These are phyloP conservation scores for Barbatosphaeria neglecta DNA, from an alignment of 495 filamentous ascomycete genomes.

Conservation along the genomic window DNA sequence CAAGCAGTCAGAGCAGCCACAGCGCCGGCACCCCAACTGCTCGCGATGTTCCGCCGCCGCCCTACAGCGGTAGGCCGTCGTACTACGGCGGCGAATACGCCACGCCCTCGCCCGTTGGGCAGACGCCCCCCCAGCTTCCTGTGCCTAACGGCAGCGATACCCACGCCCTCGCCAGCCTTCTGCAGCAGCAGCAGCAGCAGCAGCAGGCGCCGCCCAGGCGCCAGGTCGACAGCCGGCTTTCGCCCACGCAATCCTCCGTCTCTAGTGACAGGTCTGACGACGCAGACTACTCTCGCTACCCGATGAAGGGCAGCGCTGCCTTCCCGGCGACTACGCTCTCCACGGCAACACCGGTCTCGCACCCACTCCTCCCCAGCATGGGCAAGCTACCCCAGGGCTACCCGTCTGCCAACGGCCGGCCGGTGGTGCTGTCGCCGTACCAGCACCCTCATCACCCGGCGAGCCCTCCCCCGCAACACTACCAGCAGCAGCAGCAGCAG, in stretches of 20 bases:
- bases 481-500: not conserved
- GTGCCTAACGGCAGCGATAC: constrained; percentile 18
- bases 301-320: constrained; percentile 10
- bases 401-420: constrained; percentile 2
- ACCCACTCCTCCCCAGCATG: constrained; percentile 7
- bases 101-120: constrained; percentile 23
- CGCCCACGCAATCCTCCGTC: constrained; percentile 21
- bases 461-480: constrained; percentile 5
- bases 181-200: no score
- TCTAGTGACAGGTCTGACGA: constrained; percentile 27
- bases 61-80: not conserved
- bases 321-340: constrained; percentile 10
- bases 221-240: constrained; percentile 19
- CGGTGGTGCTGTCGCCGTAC: no score
- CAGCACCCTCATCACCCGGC: constrained; percentile 2
- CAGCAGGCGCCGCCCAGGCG: no score
- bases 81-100: constrained; percentile 22
- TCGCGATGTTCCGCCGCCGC: constrained; percentile 13
- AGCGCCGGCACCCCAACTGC: constrained; percentile 11
- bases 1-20: no score
- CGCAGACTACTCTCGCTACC: constrained; percentile 12
- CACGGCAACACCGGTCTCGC: constrained; percentile 5
- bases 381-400: constrained; percentile 1
- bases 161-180: constrained; percentile 10
- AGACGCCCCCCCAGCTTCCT: constrained; percentile 23